Conservation (phyloP, 441 rosid genomes). For the Gossypium lobatum region DNA sequence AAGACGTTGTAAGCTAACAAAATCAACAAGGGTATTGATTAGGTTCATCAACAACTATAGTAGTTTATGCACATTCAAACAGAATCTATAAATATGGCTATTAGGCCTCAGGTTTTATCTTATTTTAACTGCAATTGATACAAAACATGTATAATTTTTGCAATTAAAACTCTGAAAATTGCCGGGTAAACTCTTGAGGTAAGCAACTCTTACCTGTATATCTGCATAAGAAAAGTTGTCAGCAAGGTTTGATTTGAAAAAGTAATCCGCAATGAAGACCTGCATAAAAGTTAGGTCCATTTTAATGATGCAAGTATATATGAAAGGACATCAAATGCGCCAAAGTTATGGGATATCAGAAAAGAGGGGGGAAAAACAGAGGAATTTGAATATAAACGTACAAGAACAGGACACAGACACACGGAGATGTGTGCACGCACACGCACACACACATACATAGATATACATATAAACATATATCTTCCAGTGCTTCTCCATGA, state of each 20-base stretch:
- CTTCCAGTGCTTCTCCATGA: background rate
- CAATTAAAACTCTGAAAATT: background rate
- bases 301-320: slow-evolving; percentile 3
- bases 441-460: no score
- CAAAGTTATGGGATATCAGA: background rate
- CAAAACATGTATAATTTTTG: background rate
- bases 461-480: background rate
- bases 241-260: slow-evolving; percentile 68
- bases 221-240: slow-evolving; percentile 66
- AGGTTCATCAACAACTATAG: background rate
- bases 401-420: background rate
- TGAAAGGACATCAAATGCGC: background rate
- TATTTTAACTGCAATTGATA: background rate
- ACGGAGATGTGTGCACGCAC: no score
- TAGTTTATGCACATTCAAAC: background rate
- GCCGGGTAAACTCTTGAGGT: background rate
- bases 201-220: slow-evolving; percentile 50
- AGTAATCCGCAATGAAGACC: slow-evolving; percentile 91
- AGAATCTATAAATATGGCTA: background rate
- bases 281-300: slow-evolving; percentile 29
- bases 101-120: background rate
- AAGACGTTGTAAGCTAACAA: background rate
- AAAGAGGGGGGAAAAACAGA: background rate
- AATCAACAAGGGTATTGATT: background rate
- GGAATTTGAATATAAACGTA: background rate